Evolutionary conservation across 2,329 filamentous ascomycete genomes (phyloP), one percentile per base, ranked within the genome.

Genomic region (Hirsutella minnesotensis): DNA sequence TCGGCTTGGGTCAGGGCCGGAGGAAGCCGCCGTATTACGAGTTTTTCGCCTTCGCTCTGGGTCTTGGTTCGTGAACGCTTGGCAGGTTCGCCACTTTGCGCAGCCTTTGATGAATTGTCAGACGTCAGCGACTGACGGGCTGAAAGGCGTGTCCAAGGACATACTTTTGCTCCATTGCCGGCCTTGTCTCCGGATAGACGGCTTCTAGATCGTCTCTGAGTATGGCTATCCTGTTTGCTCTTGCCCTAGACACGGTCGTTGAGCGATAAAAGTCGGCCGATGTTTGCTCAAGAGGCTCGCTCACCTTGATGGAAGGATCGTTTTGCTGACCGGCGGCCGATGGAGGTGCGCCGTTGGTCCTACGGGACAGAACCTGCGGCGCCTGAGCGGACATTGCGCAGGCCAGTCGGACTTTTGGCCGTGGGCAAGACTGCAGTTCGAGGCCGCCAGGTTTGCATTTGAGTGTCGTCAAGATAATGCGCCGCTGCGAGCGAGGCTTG

Each of bases 1-100:
- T 98, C 92, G 1, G 72, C 63, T 55, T 86, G 76, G 0, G 85
- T 94, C 59, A 98, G 71, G 9, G 83, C 86, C 1, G 92, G 89
- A 9, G 92, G 86, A 4, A 98, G 74, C 44, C 90, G 77, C 41
- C 94, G 80, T 43, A 95, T 72, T 20, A 94, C 72, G 12, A 95
- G 73, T 68, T 96, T 96, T 55, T 94, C 75, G 46, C 86, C 83
- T 44, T 63, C 59, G 50, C 58, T 60, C 13, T 60, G 57, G 38
- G 56, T 31, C 46, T 57, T 64, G 9, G 57, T 43, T 44, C 52
- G 61, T 31, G 56, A 41, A 2, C 56, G 46, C 43, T 56, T 62
- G 15, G 57, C 44, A n/a, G 51, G 38, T 10, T 60, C 59, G 33
- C 47, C 47, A 34, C 56, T 58, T 42, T 48, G 55, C 36, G 52